Evolutionary conservation across 2,329 filamentous ascomycete genomes (phyloP).

Genomic region (Pseudomassariella vexata): DNA sequence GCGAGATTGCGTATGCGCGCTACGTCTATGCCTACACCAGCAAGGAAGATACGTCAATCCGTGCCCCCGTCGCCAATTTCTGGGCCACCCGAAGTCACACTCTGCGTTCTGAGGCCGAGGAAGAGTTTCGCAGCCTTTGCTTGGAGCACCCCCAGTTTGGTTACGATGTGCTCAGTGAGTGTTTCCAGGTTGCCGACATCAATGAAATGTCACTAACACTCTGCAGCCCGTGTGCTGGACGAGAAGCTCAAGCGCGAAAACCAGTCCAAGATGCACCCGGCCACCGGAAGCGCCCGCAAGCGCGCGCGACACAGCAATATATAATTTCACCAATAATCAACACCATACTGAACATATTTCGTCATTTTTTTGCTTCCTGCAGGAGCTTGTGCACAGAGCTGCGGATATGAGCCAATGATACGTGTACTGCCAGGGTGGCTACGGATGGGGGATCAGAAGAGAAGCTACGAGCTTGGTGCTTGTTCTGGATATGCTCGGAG

Average conservation of each 20-base stretch:
- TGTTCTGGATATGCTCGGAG: too few species aligned
- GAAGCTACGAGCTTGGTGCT: too few species aligned
- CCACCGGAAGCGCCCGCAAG: constrained; percentile 46
- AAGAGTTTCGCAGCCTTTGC: constrained; percentile 79
- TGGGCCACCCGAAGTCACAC: constrained; percentile 80
- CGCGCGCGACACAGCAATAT: constrained; percentile 47
- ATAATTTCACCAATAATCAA: constrained; percentile 9
- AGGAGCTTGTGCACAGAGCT: not conserved
- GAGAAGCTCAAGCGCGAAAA: constrained; percentile 61
- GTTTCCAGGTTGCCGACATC: not conserved
- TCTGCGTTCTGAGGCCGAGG: constrained; percentile 77
- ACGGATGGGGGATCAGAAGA: not conserved
- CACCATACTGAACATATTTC: not conserved
- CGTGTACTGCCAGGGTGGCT: not conserved
- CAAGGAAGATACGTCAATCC: constrained; percentile 64
- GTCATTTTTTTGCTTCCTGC: not conserved
- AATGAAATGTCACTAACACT: constrained; percentile 13
- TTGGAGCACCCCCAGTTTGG: constrained; percentile 87
- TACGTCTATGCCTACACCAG: constrained; percentile 80
- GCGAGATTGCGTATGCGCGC: constrained; percentile 86
- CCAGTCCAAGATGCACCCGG: constrained; percentile 53
- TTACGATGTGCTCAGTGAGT: constrained; percentile 80
- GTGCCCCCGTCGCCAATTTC: constrained; percentile 81
- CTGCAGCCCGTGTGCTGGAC: constrained; percentile 55
- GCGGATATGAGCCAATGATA: not conserved